phyloP scores from a whole-genome alignment of 176 grass and related monocot genomes.

The Carex scoparia region DNA sequence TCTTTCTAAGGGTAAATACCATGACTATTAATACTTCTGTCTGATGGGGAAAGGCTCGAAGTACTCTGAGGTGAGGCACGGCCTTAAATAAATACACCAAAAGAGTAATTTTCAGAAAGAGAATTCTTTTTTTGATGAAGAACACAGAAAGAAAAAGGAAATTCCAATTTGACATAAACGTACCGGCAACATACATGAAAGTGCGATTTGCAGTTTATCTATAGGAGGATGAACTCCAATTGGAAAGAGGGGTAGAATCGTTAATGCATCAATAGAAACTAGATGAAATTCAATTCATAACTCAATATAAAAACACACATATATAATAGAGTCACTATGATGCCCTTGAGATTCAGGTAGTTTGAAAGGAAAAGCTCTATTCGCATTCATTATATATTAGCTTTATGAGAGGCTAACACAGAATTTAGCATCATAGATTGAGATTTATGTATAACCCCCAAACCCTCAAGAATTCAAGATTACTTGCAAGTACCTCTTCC shows the following conservation, averaged over 20 bases:
- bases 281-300: constrained; percentile 31
- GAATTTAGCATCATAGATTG: neutral
- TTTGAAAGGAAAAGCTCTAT: neutral
- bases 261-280: constrained; percentile 40
- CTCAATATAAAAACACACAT: constrained; percentile 11
- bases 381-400: neutral
- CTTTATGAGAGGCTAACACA: neutral
- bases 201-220: constrained; percentile 76
- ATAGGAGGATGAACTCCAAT: constrained; percentile 66
- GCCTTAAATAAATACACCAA: neutral
- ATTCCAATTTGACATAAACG: constrained; percentile 6
- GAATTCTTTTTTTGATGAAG: no score
- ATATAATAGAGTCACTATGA: constrained; percentile 15
- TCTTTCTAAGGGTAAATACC: constrained; percentile 92
- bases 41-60: constrained; percentile 68
- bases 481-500: constrained; percentile 59
- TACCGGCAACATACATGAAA: constrained; percentile 81
- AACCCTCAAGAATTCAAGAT: neutral
- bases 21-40: constrained; percentile 95
- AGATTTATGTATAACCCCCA: neutral
- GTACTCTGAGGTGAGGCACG: constrained; percentile 47
- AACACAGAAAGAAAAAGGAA: neutral
- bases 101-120: neutral
- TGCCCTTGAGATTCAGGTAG: neutral
- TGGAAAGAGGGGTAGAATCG: constrained; percentile 72